phyloP scores from a whole-genome alignment of 768 basidiomycete species.

The Leccinum subgranulosum region DNA sequence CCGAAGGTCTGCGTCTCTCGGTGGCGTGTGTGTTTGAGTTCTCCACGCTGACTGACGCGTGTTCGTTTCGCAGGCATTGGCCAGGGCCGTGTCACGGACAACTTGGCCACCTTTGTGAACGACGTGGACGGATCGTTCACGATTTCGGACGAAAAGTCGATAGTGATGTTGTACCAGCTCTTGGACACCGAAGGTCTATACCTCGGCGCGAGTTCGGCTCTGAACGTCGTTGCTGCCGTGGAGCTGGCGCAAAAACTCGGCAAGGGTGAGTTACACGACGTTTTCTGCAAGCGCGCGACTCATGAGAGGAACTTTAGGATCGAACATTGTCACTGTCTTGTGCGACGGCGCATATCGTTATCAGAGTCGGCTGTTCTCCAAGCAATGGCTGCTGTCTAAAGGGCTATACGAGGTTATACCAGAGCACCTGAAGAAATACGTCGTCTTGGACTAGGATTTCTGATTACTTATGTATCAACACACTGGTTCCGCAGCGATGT shows the following conservation, averaged over 20 bases:
- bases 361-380: slow-evolving; percentile 93
- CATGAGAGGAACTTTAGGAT: slow-evolving; percentile 45
- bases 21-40: not conserved
- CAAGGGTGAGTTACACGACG: slow-evolving; percentile 48
- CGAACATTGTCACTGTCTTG: slow-evolving; percentile 82
- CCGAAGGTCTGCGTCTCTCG: slow-evolving; percentile 60
- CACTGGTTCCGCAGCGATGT: not conserved
- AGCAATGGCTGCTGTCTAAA: slow-evolving; percentile 85
- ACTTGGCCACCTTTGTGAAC: slow-evolving; percentile 78
- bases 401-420: slow-evolving; percentile 78
- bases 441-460: slow-evolving; percentile 63
- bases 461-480: not conserved
- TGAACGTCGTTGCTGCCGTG: slow-evolving; percentile 93
- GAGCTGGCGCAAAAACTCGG: slow-evolving; percentile 85
- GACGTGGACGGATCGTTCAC: slow-evolving; percentile 80
- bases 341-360: slow-evolving; percentile 98
- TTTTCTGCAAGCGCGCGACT: not conserved
- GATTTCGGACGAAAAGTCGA: slow-evolving; percentile 85
- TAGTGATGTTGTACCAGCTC: slow-evolving; percentile 91
- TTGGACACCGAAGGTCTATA: slow-evolving; percentile 93
- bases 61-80: slow-evolving; percentile 72
- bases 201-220: slow-evolving; percentile 87
- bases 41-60: not conserved
- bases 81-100: slow-evolving; percentile 92
- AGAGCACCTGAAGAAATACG: slow-evolving; percentile 80